Base-by-base conservation (phyloP, 2,329 filamentous ascomycete genomes). In the Paraphoma sp. region DNA sequence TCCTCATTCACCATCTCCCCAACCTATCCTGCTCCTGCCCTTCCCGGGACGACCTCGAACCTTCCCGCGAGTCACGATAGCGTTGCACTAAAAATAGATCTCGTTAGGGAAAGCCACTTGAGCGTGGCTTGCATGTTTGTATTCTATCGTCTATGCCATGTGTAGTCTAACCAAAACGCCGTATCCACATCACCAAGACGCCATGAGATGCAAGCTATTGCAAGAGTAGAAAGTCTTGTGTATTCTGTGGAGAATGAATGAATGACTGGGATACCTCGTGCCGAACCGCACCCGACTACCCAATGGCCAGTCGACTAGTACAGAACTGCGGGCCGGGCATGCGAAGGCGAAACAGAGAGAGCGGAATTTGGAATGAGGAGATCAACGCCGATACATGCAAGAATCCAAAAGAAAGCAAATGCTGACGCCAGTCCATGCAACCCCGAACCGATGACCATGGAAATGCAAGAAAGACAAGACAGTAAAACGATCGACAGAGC, bases 11-110 rank as follows among this genome's bases (percentile, higher is more conserved):
- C 40, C 10, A 17, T 17, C 49, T 16, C 43, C 44, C 11, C 14
- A 51, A 33, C 8, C 11, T 42, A 42, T 3, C 7, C 33, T 36
- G 40, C 40, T 42, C 11, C 40, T 42, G 40, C 40, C 10, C 50
- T 12, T 28, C 23, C 44, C 50, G 44, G 51, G 44, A 10, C 45
- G 28, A 40, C 46, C 44, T 36, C 14, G 9, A 14, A 14, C 33
- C 3, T 36, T 7, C 9, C 33, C 49, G 55, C 60, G 54, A 51
- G 50, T 48, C 45, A 45, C 53, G 40, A 45, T 51, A 43, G 36
- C 17, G 41, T 29, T 17, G 16, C 17, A 38, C 60, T 63, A 63
- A 61, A 63, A 63, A 61, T 63, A 61, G 58, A 51, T 29, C 23
- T 10, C 41, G n/a, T 45, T 38, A 36, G 41, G 28, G 44, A 46